A percentile compares a stretch with the other conserved stretches of the same genome.
These are phyloP conservation scores for Boechera retrofracta DNA, from an alignment of 345 rosid genomes.

Conservation along the genomic window DNA sequence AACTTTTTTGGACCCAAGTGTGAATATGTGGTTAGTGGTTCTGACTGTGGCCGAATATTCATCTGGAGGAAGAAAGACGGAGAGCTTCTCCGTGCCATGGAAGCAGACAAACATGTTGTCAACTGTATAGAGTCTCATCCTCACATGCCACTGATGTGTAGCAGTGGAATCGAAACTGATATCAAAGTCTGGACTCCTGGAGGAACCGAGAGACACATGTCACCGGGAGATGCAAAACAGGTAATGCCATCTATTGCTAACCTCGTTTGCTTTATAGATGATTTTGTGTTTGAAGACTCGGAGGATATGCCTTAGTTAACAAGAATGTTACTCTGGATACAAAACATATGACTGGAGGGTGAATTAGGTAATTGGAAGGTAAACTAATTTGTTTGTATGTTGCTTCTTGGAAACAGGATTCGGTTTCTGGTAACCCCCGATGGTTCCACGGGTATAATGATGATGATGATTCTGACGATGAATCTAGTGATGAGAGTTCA, in stretches of 20 bases:
- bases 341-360: neutral
- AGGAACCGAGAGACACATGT: constrained; percentile 62
- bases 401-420: constrained; percentile 37
- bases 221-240: constrained; percentile 61
- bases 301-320: neutral
- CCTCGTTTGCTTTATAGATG: neutral
- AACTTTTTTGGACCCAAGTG: constrained; percentile 83
- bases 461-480: constrained; percentile 20
- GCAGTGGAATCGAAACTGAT: constrained; percentile 81
- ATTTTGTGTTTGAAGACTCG: neutral
- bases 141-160: constrained; percentile 64
- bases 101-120: constrained; percentile 75
- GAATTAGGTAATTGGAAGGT: neutral
- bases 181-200: constrained; percentile 87
- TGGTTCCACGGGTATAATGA: constrained; percentile 2
- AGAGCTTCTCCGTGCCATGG: constrained; percentile 79
- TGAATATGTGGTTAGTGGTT: constrained; percentile 94
- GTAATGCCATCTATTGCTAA: constrained; percentile 46
- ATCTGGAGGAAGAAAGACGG: constrained; percentile 92
- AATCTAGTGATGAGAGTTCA: constrained; percentile 38
- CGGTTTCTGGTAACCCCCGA: constrained; percentile 13
- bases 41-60: constrained; percentile 89
- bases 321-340: neutral
- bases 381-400: constrained; percentile 20
- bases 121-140: constrained; percentile 93